phyloP scores from a whole-genome alignment of 2,329 filamentous ascomycete genomes.

The Rhynchosporium agropyri region DNA sequence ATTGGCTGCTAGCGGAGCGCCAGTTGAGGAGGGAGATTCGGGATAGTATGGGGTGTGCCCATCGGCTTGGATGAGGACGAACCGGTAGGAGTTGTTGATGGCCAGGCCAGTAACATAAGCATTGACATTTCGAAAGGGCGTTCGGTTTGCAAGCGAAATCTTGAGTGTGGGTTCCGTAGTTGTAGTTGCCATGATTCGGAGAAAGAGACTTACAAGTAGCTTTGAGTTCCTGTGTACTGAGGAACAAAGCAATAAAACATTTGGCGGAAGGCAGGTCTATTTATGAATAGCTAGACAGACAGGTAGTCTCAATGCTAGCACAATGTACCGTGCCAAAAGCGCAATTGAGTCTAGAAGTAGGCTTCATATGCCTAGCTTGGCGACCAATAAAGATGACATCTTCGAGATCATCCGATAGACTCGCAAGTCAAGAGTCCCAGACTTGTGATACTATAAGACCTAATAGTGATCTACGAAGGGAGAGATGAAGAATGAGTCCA shows the following conservation, averaged over 20 bases:
- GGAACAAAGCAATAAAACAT: neutral
- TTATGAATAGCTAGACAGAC: neutral
- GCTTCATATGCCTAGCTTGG: neutral
- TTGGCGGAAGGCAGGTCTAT: neutral
- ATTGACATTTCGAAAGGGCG: conserved; percentile 60
- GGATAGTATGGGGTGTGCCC: conserved; percentile 68
- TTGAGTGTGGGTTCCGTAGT: conserved; percentile 46
- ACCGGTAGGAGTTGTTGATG: conserved; percentile 58
- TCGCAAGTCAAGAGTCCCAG: neutral
- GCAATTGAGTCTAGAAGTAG: neutral
- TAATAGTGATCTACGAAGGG: neutral
- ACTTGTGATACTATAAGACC: neutral
- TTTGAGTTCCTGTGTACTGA: neutral
- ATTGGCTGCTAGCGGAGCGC: conserved; percentile 56
- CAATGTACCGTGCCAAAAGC: neutral
- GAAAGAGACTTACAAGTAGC: neutral
- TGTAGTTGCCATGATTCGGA: neutral
- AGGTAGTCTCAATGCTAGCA: neutral
- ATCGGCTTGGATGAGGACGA: conserved; percentile 66
- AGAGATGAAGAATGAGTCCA: neutral
- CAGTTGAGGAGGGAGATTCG: conserved; percentile 53
- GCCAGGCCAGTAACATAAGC: conserved; percentile 72
- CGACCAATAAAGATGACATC: neutral
- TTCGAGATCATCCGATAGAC: neutral
- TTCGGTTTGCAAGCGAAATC: conserved; percentile 68